A percentile compares a stretch with the other conserved stretches of the same genome.
Conservation (phyloP, 2,329 filamentous ascomycete genomes). For the Colletotrichum orchidophilum region DNA sequence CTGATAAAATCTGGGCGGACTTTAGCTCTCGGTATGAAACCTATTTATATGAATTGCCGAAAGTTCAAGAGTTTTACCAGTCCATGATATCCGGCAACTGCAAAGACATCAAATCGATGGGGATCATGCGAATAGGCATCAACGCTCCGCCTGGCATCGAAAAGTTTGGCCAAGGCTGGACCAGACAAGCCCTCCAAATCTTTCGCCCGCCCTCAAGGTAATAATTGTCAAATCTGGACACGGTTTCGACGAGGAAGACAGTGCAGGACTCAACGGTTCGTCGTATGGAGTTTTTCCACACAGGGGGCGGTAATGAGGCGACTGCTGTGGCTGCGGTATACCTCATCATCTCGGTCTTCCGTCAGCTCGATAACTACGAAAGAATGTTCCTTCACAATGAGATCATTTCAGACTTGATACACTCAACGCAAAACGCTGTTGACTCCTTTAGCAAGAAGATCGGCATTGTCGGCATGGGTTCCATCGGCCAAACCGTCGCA, state of each 20-base stretch:
- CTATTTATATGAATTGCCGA: neutral
- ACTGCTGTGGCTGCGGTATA: constrained; percentile 9
- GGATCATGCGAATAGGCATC: constrained; percentile 4
- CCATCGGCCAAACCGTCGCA: constrained; percentile 1
- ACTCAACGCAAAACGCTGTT: neutral
- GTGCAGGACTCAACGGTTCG: neutral
- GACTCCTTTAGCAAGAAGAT: constrained; percentile 7
- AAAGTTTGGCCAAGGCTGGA: constrained; percentile 14
- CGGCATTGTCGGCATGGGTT: constrained; percentile 16
- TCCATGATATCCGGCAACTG: neutral
- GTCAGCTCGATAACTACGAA: constrained; percentile 1
- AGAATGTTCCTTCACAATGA: neutral
- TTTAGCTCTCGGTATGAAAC: neutral
- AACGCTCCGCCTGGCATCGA: neutral
- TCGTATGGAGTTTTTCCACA: constrained; percentile 1
- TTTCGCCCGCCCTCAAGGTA: neutral
- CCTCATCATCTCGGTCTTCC: constrained; percentile 13
- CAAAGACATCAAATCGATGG: neutral
- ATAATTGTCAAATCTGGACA: constrained; percentile 14
- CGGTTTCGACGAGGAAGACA: constrained; percentile 7
- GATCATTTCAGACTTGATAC: neutral
- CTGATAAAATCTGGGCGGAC: neutral
- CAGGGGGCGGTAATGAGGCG: constrained; percentile 10
- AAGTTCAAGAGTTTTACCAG: neutral
- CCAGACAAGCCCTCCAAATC: neutral